A percentile compares a stretch with the other conserved stretches of the same genome.
phyloP scores from a whole-genome alignment of 2,329 filamentous ascomycete genomes.

The Stachybotrys echinatus region DNA sequence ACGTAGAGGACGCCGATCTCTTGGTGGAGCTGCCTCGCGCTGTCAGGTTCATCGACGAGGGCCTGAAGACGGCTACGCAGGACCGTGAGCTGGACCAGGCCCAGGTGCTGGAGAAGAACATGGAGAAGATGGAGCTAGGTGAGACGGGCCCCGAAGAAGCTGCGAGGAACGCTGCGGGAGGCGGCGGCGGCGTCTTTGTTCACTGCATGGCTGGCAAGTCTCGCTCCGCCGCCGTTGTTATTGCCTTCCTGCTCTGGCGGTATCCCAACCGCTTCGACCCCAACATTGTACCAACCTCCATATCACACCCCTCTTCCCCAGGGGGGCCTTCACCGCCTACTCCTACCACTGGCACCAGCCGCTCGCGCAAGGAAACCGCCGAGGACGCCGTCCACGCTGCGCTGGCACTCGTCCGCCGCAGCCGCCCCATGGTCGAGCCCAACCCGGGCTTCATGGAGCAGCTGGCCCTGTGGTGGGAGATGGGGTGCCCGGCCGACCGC shows the following conservation, averaged over 20 bases:
- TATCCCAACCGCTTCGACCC: conserved; percentile 48
- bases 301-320: conserved; percentile 11
- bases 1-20: conserved; percentile 84
- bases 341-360: conserved; percentile 7
- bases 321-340: not conserved
- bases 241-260: conserved; percentile 78
- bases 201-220: conserved; percentile 94
- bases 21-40: conserved; percentile 73
- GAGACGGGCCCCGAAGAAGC: not conserved
- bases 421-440: conserved; percentile 75
- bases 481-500: conserved; percentile 64
- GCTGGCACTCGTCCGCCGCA: conserved; percentile 62
- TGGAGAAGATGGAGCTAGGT: not conserved
- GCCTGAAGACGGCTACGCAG: conserved; percentile 37
- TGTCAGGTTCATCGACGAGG: conserved; percentile 78
- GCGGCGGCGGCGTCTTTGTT: conserved; percentile 44
- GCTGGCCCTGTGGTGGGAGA: conserved; percentile 78
- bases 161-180: not conserved
- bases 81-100: conserved; percentile 2
- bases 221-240: conserved; percentile 75
- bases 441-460: conserved; percentile 91
- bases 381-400: conserved; percentile 52
- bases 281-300: conserved; percentile 22
- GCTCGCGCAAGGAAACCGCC: conserved; percentile 28
- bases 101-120: conserved; percentile 6